phyloP scores from a whole-genome alignment of 768 basidiomycete genomes.

The Termitomyces sp. region DNA sequence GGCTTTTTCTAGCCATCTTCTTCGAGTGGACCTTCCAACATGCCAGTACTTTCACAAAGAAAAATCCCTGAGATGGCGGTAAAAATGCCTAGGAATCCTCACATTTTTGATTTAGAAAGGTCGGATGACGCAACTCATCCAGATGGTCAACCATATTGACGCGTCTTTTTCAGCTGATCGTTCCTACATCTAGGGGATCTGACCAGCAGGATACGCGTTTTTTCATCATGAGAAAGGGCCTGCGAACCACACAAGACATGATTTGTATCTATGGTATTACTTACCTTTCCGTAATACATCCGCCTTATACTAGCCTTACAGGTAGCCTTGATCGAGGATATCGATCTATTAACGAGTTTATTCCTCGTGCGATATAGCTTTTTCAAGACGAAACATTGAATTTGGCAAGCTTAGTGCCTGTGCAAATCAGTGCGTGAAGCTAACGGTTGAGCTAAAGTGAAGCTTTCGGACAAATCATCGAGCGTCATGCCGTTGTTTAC shows the following conservation, averaged over 20 bases:
- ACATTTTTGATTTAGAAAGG: slow-evolving; percentile 55
- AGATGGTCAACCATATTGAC: slow-evolving; percentile 49
- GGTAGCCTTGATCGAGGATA: slow-evolving; percentile 53
- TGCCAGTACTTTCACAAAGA: slow-evolving; percentile 22
- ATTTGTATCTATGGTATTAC: slow-evolving; percentile 75
- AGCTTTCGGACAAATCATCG: no score
- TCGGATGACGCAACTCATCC: slow-evolving; percentile 30
- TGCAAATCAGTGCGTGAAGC: neutral
- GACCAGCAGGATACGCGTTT: slow-evolving; percentile 72
- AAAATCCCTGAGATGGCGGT: no score
- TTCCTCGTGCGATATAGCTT: slow-evolving; percentile 71
- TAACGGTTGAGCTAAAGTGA: neutral
- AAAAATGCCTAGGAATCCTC: slow-evolving; percentile 33
- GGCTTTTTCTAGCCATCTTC: neutral
- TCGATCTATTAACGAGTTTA: slow-evolving; percentile 78
- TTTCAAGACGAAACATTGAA: neutral
- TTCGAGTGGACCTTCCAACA: slow-evolving; percentile 4
- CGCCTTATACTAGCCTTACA: slow-evolving; percentile 25
- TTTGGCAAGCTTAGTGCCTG: no score
- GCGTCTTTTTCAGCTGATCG: slow-evolving; percentile 38
- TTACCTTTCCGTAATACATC: neutral
- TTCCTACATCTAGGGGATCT: slow-evolving; percentile 57
- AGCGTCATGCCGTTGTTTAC: neutral
- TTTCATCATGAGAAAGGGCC: slow-evolving; percentile 77
- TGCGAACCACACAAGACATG: slow-evolving; percentile 52